Base-by-base conservation (phyloP, 371 early-diverging fungal genomes). In the Mucor indicus region DNA sequence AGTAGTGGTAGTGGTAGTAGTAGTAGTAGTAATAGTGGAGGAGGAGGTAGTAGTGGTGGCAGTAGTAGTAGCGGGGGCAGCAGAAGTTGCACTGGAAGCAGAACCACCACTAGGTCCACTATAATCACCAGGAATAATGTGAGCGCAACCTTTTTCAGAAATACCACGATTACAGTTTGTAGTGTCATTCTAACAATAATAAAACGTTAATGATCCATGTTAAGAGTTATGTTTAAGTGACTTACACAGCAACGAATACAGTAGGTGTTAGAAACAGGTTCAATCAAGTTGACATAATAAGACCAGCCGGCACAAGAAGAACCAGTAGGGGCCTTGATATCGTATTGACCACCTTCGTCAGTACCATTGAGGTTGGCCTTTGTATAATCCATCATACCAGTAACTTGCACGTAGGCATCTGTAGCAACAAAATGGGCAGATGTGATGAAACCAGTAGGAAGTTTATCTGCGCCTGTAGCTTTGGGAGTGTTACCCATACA, bases 191-290 rank as follows among this genome's bases (percentile, higher is more conserved):
- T 68, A 49, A 12, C 6, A 12, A 8, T 8, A 6, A 29, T 29
- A 12, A 8, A 12, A 12, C 12, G 6, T 29, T 29, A 8, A 6
- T n/a, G 31, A 43, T 24, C 19, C 11, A 22, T 50, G 13, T 31
- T 30, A 25, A 16, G 13, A 23, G 6, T 21, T 27, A 19, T 9
- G 22, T 42, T 13, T 31, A 21, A 11, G 13, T 11, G 41, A 70
- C 66, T 65, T 65, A 65, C 70, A 53, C 83, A 83, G 57, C 79
- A 80, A 40, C 82, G 77, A 48, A 81, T 64, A 63, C 82, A 81
- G 54, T 73, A 81, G 31, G 70, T 72, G 43, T 72, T 50, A 1
- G 47, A 43, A 16, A 61, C 52, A 19, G 82, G 82, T 55, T 81
- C 80, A 42, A 81, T 64, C 24, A 81, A 57, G 55, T 78, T 73